Conservation (phyloP, 2,329 filamentous ascomycete genomes). For the Fusarium phyllophilum region DNA sequence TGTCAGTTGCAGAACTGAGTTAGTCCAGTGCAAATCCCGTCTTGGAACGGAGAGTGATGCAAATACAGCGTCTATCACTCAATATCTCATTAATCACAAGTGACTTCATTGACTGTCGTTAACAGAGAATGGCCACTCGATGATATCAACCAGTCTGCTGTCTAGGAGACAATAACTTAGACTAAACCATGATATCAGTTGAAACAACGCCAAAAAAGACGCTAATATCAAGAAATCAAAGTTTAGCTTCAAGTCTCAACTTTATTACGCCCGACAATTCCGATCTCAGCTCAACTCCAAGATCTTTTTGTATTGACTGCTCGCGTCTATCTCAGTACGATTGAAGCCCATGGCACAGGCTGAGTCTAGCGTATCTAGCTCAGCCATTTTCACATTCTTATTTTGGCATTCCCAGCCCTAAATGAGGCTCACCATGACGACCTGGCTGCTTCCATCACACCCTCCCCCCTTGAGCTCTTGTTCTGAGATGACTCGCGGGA, state of each 20-base stretch:
- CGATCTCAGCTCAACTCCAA: conserved; percentile 16
- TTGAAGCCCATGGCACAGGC: background rate
- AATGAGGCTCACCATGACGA: conserved; percentile 25
- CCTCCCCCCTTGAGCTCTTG: background rate
- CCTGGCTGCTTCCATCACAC: conserved; percentile 19
- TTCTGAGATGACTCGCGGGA: background rate
- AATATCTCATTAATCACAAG: background rate
- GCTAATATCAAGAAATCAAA: conserved; percentile 2
- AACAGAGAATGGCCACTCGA: background rate
- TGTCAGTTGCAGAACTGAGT: conserved; percentile 12
- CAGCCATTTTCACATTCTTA: conserved; percentile 1
- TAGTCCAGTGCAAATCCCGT: conserved; percentile 14
- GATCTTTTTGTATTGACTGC: background rate
- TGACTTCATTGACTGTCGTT: background rate
- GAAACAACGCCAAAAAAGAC: background rate
- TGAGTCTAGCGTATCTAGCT: background rate
- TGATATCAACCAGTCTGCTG: background rate
- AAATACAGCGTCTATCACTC: background rate
- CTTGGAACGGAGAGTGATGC: conserved; percentile 16
- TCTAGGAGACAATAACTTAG: background rate
- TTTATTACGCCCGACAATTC: background rate
- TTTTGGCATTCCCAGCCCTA: conserved; percentile 25
- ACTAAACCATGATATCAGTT: background rate
- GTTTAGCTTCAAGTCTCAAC: conserved; percentile 13
- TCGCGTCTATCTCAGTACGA: background rate